Evolutionary conservation across 352 stramenopile species (phyloP).

Genomic region (Phytophthora citrophthora): DNA sequence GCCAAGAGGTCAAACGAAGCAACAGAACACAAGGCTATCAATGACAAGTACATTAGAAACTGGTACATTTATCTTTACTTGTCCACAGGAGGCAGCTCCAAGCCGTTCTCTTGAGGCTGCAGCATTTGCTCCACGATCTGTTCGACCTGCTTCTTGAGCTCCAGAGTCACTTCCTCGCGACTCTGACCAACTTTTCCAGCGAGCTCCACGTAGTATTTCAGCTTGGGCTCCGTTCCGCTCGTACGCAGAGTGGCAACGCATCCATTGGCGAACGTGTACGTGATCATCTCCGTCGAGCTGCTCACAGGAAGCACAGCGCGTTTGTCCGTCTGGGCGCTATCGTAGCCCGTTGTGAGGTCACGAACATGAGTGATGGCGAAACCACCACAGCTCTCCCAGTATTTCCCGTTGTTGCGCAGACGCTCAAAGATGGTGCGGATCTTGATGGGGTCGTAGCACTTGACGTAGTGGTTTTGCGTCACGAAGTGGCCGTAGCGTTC

Average conservation of each 20-base stretch:
- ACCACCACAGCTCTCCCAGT: constrained; percentile 84
- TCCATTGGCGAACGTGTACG: constrained; percentile 96
- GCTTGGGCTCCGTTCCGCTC: constrained; percentile 99
- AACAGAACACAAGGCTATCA: constrained; percentile 30
- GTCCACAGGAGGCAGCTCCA: constrained; percentile 60
- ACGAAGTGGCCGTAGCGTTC: constrained; percentile 97
- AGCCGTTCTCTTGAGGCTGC: constrained; percentile 78
- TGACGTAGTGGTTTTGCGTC: constrained; percentile 98
- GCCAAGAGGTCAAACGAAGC: constrained; percentile 21
- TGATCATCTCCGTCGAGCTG: constrained; percentile 96
- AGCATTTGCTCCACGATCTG: constrained; percentile 86
- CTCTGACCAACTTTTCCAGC: constrained; percentile 70
- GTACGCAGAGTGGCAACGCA: constrained; percentile 97
- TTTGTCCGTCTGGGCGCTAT: constrained; percentile 88
- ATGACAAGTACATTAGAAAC: constrained; percentile 41
- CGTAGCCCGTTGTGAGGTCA: constrained; percentile 91
- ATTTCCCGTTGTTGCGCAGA: constrained; percentile 91
- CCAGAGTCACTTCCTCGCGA: constrained; percentile 60
- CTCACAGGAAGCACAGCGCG: constrained; percentile 92
- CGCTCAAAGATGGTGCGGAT: constrained; percentile 91
- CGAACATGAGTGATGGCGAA: constrained; percentile 83
- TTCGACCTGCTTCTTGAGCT: constrained; percentile 69
- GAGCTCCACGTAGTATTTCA: constrained; percentile 99
- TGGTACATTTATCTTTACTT: constrained; percentile 28
- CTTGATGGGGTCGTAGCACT: constrained; percentile 92